Evolutionary conservation across 148 eudicot species (phyloP), one percentile per base, ranked within the genome.

Genomic region (Pharnaceum exiguum): DNA sequence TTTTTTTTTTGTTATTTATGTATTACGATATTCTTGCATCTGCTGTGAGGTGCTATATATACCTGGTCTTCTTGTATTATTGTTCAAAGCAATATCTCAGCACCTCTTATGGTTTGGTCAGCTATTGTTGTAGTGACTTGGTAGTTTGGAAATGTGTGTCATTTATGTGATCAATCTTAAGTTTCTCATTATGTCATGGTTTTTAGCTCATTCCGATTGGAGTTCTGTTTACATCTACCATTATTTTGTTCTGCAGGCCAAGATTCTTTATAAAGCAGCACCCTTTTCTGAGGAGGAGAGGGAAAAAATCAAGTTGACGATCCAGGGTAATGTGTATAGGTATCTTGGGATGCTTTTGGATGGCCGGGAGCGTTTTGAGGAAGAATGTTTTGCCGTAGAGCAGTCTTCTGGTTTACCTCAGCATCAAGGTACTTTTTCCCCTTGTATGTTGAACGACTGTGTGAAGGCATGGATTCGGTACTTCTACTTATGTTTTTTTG

Each of bases 331-430:
- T 75, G 85, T 89, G 56, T 93, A 83, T 68, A 63, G 82, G 19
- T 93, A 93, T 78, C 87, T 93, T 56, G 96, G 89, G 53, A 75
- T 93, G 49, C 91, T 93, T 38, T 81, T 93, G 28, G 99, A 93
- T 68, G 99, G 91, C 22, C 91, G 99, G 62, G 99, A 93, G 56
- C 95, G 79, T 29, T 89, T 93, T 73, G 99, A 89, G 80, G 99
- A 93, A 65, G 96, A 89, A 76, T 65, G 65, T 77, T 75, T 73
- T 73, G 57, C 62, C 59, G 75, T 45, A 46, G 68, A 62, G 32
- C 66, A 65, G 38, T 65, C 69, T 75, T 59, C 38, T 66, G 75
- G 65, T 64, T 59, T 55, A 59, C 31, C 55, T 57, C 47, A 46
- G 46, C 46, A 21, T 42, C 74, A 24, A 72, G 81, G 81, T 77